Conservation (phyloP, 495 filamentous ascomycete genomes). For the Tuber aestivum region DNA sequence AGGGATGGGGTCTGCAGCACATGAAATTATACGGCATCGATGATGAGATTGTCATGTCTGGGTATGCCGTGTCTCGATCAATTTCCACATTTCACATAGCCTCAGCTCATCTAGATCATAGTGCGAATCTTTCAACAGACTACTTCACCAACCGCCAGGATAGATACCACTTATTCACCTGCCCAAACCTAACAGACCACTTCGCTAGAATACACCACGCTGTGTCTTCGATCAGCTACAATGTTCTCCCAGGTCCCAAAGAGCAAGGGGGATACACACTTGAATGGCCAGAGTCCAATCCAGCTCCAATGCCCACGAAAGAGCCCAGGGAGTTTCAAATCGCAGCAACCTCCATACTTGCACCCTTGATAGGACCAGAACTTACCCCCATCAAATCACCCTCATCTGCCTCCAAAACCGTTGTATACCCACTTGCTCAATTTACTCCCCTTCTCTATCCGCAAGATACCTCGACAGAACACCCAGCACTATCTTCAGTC, state of each 20-base stretch:
- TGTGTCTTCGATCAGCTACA: constrained; percentile 72
- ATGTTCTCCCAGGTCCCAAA: constrained; percentile 58
- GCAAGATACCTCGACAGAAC: constrained; percentile 73
- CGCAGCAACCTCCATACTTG: constrained; percentile 60
- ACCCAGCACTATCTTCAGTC: constrained; percentile 68
- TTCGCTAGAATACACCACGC: constrained; percentile 70
- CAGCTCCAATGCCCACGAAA: constrained; percentile 62
- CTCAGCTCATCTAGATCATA: constrained; percentile 34
- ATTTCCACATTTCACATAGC: background rate
- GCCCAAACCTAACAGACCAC: constrained; percentile 70
- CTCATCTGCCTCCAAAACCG: constrained; percentile 31
- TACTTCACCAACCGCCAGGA: constrained; percentile 97
- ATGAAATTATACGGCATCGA: constrained; percentile 99
- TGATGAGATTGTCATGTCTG: constrained; percentile 91
- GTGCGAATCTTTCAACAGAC: constrained; percentile 84
- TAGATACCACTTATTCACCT: constrained; percentile 85
- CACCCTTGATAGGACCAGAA: constrained; percentile 56
- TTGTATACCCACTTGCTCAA: constrained; percentile 78
- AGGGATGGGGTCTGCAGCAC: constrained; percentile 97
- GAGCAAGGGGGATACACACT: constrained; percentile 60
- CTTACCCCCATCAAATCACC: constrained; percentile 38
- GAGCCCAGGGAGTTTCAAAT: constrained; percentile 61
- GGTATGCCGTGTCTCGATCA: constrained; percentile 49
- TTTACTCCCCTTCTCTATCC: constrained; percentile 74
- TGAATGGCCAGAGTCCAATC: constrained; percentile 72